A percentile compares a stretch with the other conserved stretches of the same genome.
Evolutionary conservation across 2,329 filamentous ascomycete genomes (phyloP).

Genomic region (Paraphoma sp.): DNA sequence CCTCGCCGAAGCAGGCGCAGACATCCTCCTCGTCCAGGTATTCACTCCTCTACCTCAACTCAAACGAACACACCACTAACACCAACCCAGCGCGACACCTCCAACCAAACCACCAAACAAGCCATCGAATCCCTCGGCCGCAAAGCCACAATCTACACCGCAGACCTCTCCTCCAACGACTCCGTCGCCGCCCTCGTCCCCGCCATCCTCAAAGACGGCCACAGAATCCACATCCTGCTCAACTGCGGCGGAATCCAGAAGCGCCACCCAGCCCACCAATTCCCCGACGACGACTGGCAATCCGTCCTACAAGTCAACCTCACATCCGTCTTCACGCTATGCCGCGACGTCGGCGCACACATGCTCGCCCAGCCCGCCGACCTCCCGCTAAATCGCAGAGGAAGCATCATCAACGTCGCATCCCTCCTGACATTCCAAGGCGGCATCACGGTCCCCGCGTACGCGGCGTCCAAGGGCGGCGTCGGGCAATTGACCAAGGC

Average conservation of each 20-base stretch:
- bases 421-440: conserved; percentile 85
- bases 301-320: conserved; percentile 88
- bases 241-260: conserved; percentile 89
- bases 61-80: no score
- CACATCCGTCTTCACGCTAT: conserved; percentile 77
- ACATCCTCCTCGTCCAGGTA: conserved; percentile 59
- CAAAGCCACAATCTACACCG: conserved; percentile 70
- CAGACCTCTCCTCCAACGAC: conserved; percentile 68
- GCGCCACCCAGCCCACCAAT: conserved; percentile 75
- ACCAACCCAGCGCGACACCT: conserved; percentile 59
- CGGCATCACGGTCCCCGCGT: conserved; percentile 86
- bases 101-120: conserved; percentile 64
- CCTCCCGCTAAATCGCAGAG: conserved; percentile 61
- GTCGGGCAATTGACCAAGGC: conserved; percentile 86
- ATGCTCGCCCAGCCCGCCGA: conserved; percentile 67
- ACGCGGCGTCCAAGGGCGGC: conserved; percentile 84
- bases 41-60: background rate
- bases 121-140: conserved; percentile 70
- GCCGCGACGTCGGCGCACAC: conserved; percentile 78
- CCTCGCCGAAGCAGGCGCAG: conserved; percentile 58
- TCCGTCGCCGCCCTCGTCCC: conserved; percentile 69
- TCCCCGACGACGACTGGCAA: conserved; percentile 79
- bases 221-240: conserved; percentile 76
- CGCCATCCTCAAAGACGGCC: conserved; percentile 65
- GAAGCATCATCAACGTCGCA: conserved; percentile 84